Evolutionary conservation across 2,329 filamentous ascomycete species (phyloP), one percentile per base, ranked within the genome.

Genomic region (Aspergillus sp.): DNA sequence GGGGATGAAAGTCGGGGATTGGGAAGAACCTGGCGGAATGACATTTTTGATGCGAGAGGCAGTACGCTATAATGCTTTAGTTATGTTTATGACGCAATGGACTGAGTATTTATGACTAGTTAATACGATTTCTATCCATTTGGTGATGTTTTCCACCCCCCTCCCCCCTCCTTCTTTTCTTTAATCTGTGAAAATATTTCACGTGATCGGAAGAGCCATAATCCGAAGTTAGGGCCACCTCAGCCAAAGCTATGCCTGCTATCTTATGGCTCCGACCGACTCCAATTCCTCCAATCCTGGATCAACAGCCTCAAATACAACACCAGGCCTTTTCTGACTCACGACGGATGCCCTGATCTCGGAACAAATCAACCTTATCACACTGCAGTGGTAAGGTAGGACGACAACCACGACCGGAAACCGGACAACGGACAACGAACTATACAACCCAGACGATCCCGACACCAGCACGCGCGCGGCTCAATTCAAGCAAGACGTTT

Each of bases 11-110:
- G 74, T 42, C 82, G 78, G 13, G 86, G 65, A 7, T 22, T 64
- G 43, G 56, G 57, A 13, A 47, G 50, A 23, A 70, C 86, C 0
- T 95, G 90, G 90, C 79, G 86, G 57, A 95, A 95, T 65, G 83
- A 82, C 41, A 84, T 95, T n/a, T 95, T 95, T 52, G 76, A 83
- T 56, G 62, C 78, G 50, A 53, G 56, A 12, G 53, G 50, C 13
- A 39, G 49, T 49, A 44, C 17, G 50, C 12, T 20, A 12, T 44
- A 44, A 19, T 23, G 7, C 23, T 27, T 17, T 43, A 13, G 5
- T 20, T 41, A 19, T 30, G 10, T 12, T 30, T 30, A 30, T 30
- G 25, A 30, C 7, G 25, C 25, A 4, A 30, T 10, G 25, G 25
- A 30, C 10, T 12, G 10, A 30, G 25, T 30, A 5, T 12, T 12